Percentiles rank a stretch among this genome's conserved stretches.
phyloP scores from a whole-genome alignment of 768 basidiomycete species.

The Mycena floridula region DNA sequence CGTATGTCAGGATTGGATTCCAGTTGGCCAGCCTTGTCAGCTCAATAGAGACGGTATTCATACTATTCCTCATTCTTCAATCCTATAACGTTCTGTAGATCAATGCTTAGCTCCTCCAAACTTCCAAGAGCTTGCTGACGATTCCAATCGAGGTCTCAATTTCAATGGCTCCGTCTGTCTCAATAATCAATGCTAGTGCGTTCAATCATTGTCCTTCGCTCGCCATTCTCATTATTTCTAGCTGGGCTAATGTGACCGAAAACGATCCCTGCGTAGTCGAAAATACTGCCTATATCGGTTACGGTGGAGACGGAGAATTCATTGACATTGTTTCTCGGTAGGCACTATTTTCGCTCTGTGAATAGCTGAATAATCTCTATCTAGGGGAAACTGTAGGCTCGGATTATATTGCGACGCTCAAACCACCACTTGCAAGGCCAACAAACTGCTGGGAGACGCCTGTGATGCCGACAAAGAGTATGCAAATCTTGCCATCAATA shows the following conservation, averaged over 20 bases:
- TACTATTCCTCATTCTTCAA: background rate
- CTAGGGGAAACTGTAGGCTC: slow-evolving; percentile 64
- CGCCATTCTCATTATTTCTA: slow-evolving; percentile 17
- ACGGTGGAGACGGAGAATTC: slow-evolving; percentile 51
- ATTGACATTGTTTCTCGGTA: slow-evolving; percentile 80
- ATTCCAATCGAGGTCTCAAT: slow-evolving; percentile 60
- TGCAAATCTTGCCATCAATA: slow-evolving; percentile 5
- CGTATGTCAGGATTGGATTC: slow-evolving; percentile 51
- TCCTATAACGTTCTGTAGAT: slow-evolving; percentile 37
- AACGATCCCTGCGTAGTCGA: slow-evolving; percentile 63
- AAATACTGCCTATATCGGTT: slow-evolving; percentile 76
- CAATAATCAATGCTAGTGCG: slow-evolving; percentile 78
- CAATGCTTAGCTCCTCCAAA: slow-evolving; percentile 72
- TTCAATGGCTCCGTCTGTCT: slow-evolving; percentile 82
- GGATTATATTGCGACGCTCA: slow-evolving; percentile 74
- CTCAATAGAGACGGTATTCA: slow-evolving; percentile 75
- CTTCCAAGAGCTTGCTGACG: slow-evolving; percentile 55
- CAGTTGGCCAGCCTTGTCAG: slow-evolving; percentile 69
- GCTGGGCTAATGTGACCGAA: slow-evolving; percentile 74
- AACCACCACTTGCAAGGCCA: slow-evolving; percentile 44
- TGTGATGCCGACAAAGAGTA: slow-evolving; percentile 38
- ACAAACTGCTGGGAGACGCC: slow-evolving; percentile 42
- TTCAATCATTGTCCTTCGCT: slow-evolving; percentile 7
- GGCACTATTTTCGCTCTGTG: slow-evolving; percentile 10
- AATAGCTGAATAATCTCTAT: slow-evolving; percentile 1